Base-by-base conservation (phyloP, 345 rosid species). In the Euclidium syriacum region DNA sequence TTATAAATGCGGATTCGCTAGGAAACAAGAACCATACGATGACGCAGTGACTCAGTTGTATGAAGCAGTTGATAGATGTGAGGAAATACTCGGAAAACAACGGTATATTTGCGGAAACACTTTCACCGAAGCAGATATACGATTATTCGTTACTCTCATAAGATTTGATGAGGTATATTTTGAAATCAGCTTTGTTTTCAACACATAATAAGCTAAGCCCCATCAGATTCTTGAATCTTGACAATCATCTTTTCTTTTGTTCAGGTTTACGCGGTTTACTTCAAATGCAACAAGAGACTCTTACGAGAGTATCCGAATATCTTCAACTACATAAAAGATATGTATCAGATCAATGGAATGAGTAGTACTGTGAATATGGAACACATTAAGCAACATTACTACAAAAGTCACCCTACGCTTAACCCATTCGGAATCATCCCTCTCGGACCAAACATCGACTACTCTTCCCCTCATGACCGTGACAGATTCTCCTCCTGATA, bases 141-240 rank as follows among this genome's bases (percentile, higher is more conserved):
- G 92, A 38, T 67, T 88, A 67, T 91, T 91, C 58, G 92, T 83
- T 48, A 91, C 98, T 7, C 79, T 91, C 19, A 83, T 91, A 75
- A 86, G 98, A 83, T 91, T 88, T 68, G 96, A 91, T 49, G 98
- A 91, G 95, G 95, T 90, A 80, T n/a, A n/a, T n/a, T 14, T 35
- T 6, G 30, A 23, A n/a, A 1, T 46, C 4, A 6, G 8, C 3
- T 30, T 10, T 11, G 30, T 33, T 32, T 41, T 1, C 19, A 9
- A 11, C 52, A 24, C 3, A 51, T 18, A 32, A 1, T 32, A 49
- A 4, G 10, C 32, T n/a, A n/a, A n/a, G n/a, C n/a, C n/a, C 14
- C 3, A 18, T 62, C 23, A 15, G 38, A 4, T 14, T 60, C 55
- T 60, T 68, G 60, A 34, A 7, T n/a, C n/a, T n/a, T n/a, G n/a